Conservation (phyloP, 257 asterid species). For the Lavandula angustifolia region DNA sequence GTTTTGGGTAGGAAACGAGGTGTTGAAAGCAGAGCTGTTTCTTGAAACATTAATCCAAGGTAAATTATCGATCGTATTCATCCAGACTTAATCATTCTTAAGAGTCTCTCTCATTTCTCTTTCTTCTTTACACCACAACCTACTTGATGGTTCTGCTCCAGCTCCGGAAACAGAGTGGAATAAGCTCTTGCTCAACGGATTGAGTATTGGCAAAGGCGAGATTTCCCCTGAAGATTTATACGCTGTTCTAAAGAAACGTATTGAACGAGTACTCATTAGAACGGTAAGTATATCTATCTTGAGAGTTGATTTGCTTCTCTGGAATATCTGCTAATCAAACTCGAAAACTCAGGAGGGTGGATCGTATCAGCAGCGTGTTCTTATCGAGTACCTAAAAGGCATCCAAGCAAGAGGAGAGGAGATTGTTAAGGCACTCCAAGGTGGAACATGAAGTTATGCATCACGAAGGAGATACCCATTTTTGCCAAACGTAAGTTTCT, state of each 20-base stretch:
- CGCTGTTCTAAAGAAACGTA: constrained; percentile 77
- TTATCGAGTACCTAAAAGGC: constrained; percentile 88
- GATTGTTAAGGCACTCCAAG: constrained; percentile 57
- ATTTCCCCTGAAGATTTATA: constrained; percentile 63
- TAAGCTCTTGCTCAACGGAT: constrained; percentile 64
- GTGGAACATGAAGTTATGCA: constrained; percentile 28
- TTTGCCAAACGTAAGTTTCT: constrained; percentile 14
- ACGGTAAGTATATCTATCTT: constrained; percentile 51
- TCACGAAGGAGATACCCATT: constrained; percentile 7
- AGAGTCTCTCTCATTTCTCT: not conserved
- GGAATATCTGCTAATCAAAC: constrained; percentile 22
- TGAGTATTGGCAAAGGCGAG: constrained; percentile 77
- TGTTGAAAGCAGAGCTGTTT: constrained; percentile 72
- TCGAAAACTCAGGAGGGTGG: constrained; percentile 75
- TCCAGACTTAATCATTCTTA: not conserved
- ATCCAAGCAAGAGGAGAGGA: constrained; percentile 77
- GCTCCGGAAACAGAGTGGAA: constrained; percentile 91
- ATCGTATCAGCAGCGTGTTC: constrained; percentile 91
- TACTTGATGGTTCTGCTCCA: constrained; percentile 38
- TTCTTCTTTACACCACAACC: constrained; percentile 2
- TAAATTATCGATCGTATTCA: constrained; percentile 29
- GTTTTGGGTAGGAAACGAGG: constrained; percentile 64
- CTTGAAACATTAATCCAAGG: constrained; percentile 88
- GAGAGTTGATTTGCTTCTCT: not conserved
- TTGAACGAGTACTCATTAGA: constrained; percentile 82